Conservation (phyloP, 2,329 filamentous ascomycete genomes). For the Pseudogymnoascus sp. region DNA sequence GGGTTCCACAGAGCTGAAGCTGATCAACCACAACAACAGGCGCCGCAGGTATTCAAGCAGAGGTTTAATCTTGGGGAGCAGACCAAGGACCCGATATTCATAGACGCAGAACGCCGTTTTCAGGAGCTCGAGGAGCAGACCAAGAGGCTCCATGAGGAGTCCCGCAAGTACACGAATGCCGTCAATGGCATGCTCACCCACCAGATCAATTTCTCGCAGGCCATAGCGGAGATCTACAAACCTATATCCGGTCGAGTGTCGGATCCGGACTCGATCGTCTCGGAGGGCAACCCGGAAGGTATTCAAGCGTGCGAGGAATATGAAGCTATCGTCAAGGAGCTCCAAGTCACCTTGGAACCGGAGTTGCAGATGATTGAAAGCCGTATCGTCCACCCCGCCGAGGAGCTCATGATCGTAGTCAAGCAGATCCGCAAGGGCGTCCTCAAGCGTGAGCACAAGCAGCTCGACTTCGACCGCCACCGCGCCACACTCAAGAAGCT, state of each 20-base stretch:
- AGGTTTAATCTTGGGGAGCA: constrained; percentile 94
- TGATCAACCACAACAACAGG: constrained; percentile 37
- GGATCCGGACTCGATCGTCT: constrained; percentile 74
- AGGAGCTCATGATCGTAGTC: constrained; percentile 89
- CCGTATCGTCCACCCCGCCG: constrained; percentile 82
- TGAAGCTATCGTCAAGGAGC: constrained; percentile 78
- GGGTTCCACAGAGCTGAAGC: constrained; percentile 11
- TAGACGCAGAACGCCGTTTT: constrained; percentile 89
- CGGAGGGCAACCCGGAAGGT: constrained; percentile 84
- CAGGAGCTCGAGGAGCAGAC: constrained; percentile 91
- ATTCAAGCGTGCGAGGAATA: constrained; percentile 96
- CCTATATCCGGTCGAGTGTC: constrained; percentile 94
- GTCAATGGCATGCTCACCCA: constrained; percentile 97
- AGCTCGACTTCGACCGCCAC: constrained; percentile 91
- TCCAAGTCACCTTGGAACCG: constrained; percentile 79
- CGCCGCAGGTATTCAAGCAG: constrained; percentile 84
- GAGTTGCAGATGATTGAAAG: constrained; percentile 97
- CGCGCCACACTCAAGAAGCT: constrained; percentile 80
- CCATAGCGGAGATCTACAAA: constrained; percentile 94
- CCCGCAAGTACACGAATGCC: constrained; percentile 92
- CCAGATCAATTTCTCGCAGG: constrained; percentile 97
- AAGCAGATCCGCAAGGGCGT: constrained; percentile 88
- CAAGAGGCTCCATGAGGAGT: constrained; percentile 94
- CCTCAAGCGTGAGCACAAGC: constrained; percentile 91
- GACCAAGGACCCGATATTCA: constrained; percentile 90